Evolutionary conservation across 2,329 filamentous ascomycete species (phyloP).

Genomic region (Aspergillus fijiensis): DNA sequence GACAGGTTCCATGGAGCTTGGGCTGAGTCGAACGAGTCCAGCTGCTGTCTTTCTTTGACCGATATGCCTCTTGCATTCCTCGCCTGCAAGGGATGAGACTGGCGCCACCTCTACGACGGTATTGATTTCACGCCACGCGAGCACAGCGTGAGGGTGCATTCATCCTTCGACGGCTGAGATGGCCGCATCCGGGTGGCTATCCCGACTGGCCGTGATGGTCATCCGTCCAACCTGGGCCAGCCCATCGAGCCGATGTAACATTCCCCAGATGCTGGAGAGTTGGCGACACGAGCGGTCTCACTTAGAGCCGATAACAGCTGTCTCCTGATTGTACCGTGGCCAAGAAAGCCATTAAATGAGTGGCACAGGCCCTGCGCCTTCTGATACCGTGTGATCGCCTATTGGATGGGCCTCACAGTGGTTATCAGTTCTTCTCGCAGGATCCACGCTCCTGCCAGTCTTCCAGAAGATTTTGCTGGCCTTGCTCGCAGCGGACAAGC

Average conservation of each 20-base stretch:
- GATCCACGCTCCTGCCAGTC: neutral
- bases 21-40: neutral
- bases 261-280: neutral
- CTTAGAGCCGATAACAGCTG: neutral
- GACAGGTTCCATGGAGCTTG: neutral
- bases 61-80: neutral
- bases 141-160: neutral
- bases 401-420: neutral
- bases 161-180: neutral
- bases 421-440: neutral
- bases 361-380: neutral
- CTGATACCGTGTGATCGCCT: neutral
- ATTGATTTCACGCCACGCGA: neutral
- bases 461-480: constrained; percentile 1
- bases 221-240: neutral
- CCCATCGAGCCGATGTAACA: constrained; percentile 1
- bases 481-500: neutral
- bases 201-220: neutral
- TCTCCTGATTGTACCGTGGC: neutral
- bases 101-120: neutral
- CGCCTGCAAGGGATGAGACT: neutral
- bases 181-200: neutral
- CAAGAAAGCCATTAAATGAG: constrained; percentile 1
- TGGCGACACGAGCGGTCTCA: neutral
- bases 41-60: neutral